Conservation (phyloP, 257 asterid genomes). For the Cruciata laevipes region DNA sequence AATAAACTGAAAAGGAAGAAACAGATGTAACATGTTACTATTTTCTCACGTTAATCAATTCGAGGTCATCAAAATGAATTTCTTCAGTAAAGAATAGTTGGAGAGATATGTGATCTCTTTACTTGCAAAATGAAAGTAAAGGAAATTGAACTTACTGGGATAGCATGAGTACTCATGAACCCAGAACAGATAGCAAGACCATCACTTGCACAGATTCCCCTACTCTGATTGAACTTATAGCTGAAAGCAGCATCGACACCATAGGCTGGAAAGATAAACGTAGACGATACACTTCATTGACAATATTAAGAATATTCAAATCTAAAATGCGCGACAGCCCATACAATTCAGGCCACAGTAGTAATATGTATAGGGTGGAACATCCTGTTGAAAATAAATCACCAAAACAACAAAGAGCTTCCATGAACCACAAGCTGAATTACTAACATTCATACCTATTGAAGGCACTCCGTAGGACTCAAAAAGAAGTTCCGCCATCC, state of each 20-base stretch:
- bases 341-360: neutral
- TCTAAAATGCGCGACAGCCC: neutral
- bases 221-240: slow-evolving; percentile 76
- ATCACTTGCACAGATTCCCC: slow-evolving; percentile 58
- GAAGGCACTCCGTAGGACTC: slow-evolving; percentile 98
- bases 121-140: neutral
- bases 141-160: slow-evolving; percentile 64
- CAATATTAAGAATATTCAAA: neutral
- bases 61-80: neutral
- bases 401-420: slow-evolving; percentile 7
- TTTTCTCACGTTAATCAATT: neutral
- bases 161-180: slow-evolving; percentile 78
- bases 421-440: neutral
- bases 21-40: slow-evolving; percentile 1
- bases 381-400: neutral
- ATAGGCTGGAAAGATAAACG: slow-evolving; percentile 50
- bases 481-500: slow-evolving; percentile 96
- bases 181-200: slow-evolving; percentile 94
- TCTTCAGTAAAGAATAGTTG: neutral
- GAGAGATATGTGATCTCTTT: neutral
- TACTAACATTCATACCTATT: slow-evolving; percentile 42
- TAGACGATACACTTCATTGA: neutral
- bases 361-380: slow-evolving; percentile 5
- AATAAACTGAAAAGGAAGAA: slow-evolving; percentile 51
- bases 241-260: slow-evolving; percentile 96